Evolutionary conservation across 768 basidiomycete genomes (phyloP), one percentile per base, ranked within the genome.

Genomic region (Glaciozyma martinii): DNA sequence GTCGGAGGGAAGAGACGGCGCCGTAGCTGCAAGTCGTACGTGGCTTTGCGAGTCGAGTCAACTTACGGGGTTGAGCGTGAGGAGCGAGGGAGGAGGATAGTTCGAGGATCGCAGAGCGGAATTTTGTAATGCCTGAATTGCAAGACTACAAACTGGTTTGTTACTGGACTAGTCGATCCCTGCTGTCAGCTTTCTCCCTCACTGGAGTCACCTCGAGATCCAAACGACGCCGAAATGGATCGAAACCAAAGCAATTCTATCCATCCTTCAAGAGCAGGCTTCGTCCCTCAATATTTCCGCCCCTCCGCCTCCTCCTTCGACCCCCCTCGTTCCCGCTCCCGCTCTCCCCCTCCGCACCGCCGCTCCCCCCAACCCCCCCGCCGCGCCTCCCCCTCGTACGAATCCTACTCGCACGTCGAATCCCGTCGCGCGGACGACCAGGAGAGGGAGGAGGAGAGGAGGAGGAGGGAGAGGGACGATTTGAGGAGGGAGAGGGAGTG

Each of bases 301-400:
- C 46, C 59, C 7, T 32, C 43, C 44, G 61, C 61, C 3, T 23
- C 25, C 66, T 52, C 56, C 46, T 43, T 49, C 52, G 19, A 25
- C 21, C 53, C n/a, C 25, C 46, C 10, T 2, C 63, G 46, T 25
- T 55, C 60, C 3, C 60, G 43, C 33, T 33, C 54, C 1, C 43
- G 40, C 12, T 37, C 9, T 15, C 56, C 19, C 56, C 19, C 56
- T 15, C 56, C 42, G 21, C 18, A 13, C 47, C 25, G 61, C 43
- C 53, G 60, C n/a, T n/a, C 59, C 8, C 65, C 63, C 65, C 42
- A n/a, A 9, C 37, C 23, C 12, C 42, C 18, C 3, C 37, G 68
- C 21, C 54, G 68, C 15, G 30, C 61, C 0, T 70, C 68, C 0
- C 68, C 68, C 23, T 42, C 32, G 1, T 70, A 70, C 65, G 60